Percentiles rank a stretch among this genome's conserved stretches.
Evolutionary conservation across 495 filamentous ascomycete species (phyloP).

Genomic region (Aspergillus saccharolyticus): DNA sequence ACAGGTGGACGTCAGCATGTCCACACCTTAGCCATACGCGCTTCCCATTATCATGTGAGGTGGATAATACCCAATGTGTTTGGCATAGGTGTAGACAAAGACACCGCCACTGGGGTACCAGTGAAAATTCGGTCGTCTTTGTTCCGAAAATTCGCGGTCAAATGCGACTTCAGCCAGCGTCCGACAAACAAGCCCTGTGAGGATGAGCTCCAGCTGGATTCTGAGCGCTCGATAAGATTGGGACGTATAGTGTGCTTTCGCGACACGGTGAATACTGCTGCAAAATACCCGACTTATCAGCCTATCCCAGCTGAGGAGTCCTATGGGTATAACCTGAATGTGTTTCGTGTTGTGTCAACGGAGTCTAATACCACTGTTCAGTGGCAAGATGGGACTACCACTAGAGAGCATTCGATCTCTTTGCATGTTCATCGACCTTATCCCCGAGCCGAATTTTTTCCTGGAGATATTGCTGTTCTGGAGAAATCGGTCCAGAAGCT

Average conservation of each 20-base stretch:
- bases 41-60: constrained; percentile 36
- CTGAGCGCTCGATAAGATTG: constrained; percentile 31
- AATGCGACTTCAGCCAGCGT: constrained; percentile 25
- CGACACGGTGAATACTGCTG: constrained; percentile 39
- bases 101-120: not conserved
- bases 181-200: constrained; percentile 9
- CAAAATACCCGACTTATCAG: constrained; percentile 42
- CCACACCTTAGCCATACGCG: constrained; percentile 43
- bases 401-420: constrained; percentile 33
- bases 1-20: constrained; percentile 32
- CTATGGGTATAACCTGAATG: constrained; percentile 55
- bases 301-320: constrained; percentile 44
- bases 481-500: constrained; percentile 34
- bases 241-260: constrained; percentile 42
- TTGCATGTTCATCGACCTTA: constrained; percentile 41
- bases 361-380: constrained; percentile 45
- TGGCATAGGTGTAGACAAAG: constrained; percentile 7
- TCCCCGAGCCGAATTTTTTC: constrained; percentile 51
- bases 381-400: constrained; percentile 56
- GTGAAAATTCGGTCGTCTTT: constrained; percentile 18
- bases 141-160: constrained; percentile 16
- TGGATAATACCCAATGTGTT: constrained; percentile 49
- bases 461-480: constrained; percentile 52
- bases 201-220: constrained; percentile 16
- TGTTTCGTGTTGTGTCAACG: constrained; percentile 43